Conservation (phyloP, 441 rosid genomes). For the Cnidoscolus chayamansa region DNA sequence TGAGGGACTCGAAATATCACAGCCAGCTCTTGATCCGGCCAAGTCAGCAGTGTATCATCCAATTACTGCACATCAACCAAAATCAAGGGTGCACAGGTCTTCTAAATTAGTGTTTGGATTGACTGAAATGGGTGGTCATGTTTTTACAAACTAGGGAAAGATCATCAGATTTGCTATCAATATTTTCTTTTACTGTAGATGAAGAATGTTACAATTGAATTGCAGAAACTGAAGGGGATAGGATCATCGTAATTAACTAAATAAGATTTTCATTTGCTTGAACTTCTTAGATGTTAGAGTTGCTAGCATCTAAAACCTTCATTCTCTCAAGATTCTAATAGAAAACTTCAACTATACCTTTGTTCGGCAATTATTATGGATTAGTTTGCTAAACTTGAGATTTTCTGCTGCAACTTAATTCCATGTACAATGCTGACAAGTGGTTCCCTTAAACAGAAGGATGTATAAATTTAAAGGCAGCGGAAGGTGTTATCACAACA, state of each 20-base stretch:
- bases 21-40: conserved; percentile 78
- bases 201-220: background rate
- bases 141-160: background rate
- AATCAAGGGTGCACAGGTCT: conserved; percentile 63
- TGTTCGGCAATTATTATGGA: background rate
- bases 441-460: conserved; percentile 40
- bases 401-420: background rate
- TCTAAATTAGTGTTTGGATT: background rate
- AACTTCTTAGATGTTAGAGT: background rate
- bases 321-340: background rate
- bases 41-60: conserved; percentile 65
- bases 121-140: background rate
- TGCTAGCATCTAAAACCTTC: background rate
- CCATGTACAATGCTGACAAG: background rate
- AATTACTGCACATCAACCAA: conserved; percentile 59
- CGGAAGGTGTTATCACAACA: conserved; percentile 57
- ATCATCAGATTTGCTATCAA: background rate
- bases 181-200: background rate
- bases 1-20: conserved; percentile 87
- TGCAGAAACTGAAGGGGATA: background rate
- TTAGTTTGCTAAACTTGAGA: background rate
- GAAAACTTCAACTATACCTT: background rate
- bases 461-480: conserved; percentile 73
- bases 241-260: background rate
- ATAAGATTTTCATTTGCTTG: background rate